These are phyloP conservation scores for Rutidosis leptorrhynchoides DNA, from an alignment of 129 eudicot species.

Conservation along the genomic window DNA sequence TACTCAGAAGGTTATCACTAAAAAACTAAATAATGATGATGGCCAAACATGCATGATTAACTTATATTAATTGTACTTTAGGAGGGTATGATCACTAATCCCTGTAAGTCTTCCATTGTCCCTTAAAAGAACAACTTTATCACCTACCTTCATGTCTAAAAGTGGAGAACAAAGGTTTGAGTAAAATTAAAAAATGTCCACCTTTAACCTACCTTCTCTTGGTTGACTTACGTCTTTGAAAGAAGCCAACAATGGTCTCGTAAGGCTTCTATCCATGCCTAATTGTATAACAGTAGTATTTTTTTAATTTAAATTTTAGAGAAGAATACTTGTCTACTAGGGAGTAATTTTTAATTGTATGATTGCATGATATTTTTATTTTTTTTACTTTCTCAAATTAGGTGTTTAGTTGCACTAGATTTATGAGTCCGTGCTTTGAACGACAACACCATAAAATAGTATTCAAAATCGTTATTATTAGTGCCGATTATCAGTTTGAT, in stretches of 20 bases:
- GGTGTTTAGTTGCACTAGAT: too few species aligned
- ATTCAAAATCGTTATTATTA: too few species aligned
- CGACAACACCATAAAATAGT: too few species aligned
- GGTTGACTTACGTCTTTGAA: conserved; percentile 24
- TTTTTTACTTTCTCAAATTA: too few species aligned
- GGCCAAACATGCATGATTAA: conserved; percentile 24
- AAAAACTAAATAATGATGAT: conserved; percentile 18
- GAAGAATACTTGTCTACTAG: too few species aligned
- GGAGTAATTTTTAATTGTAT: too few species aligned
- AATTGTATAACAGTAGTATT: background rate
- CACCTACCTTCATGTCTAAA: conserved; percentile 36
- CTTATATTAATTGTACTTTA: conserved; percentile 13
- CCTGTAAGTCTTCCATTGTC: conserved; percentile 24
- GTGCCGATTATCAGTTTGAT: too few species aligned
- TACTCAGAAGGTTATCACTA: conserved; percentile 34
- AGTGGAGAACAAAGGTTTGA: conserved; percentile 34
- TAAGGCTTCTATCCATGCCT: conserved; percentile 21
- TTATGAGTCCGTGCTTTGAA: too few species aligned
- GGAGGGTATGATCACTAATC: conserved; percentile 30
- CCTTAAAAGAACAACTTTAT: conserved; percentile 29
- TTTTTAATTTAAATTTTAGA: conserved; percentile 3
- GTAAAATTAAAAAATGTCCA: conserved; percentile 24
- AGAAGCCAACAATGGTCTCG: conserved; percentile 24
- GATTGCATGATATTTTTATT: too few species aligned
- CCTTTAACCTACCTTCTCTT: conserved; percentile 30